Evolutionary conservation across 805 yeast genomes (phyloP), one percentile per base, ranked within the genome.

Genomic region (Pichia rugopelliculosa): DNA sequence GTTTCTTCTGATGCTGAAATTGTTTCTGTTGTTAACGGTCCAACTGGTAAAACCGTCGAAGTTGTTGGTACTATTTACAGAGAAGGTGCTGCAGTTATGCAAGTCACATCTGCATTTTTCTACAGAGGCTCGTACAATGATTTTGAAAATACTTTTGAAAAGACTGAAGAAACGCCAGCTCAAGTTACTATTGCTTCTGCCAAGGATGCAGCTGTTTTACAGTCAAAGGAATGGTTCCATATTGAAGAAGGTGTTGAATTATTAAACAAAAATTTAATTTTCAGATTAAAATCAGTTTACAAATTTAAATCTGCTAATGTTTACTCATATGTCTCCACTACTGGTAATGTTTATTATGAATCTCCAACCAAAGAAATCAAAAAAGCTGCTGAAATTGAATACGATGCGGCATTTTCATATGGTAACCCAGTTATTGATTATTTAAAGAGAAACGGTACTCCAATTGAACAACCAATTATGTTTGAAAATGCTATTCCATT

Each of bases 341-440:
- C 75, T 41, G 99, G 99, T 71, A 81, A 80, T 60, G 89, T 89
- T 41, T 79, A 74, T 68, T 71, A 87, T 62, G 98, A 93, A 72
- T 75, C 91, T 60, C 95, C 97, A 60, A 84, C 97, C 30, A 89
- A 86, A 70, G 96, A 90, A 72, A 73, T 86, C 49, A 74, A 84
- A 53, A 84, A 87, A 69, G 77, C 90, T 59, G 98, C 93, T 64
- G 71, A 79, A 53, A 86, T 90, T 50, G 80, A 78, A 52, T 93
- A 91, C 70, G 86, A 81, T 67, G 96, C 97, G 53, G 95, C 91
- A 54, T 83, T 79, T 62, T 86, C 96, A 42, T 90, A 81, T 60
- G 99, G 99, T 70, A 93, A 93, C 75, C 99, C 99, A 52, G 99
- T 93, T 46, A 78, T 87, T 54, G 98, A 93, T 66, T 93, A 89